Conservation (phyloP, 2,329 filamentous ascomycete species). For the Neophaeococcomyces aloes region DNA sequence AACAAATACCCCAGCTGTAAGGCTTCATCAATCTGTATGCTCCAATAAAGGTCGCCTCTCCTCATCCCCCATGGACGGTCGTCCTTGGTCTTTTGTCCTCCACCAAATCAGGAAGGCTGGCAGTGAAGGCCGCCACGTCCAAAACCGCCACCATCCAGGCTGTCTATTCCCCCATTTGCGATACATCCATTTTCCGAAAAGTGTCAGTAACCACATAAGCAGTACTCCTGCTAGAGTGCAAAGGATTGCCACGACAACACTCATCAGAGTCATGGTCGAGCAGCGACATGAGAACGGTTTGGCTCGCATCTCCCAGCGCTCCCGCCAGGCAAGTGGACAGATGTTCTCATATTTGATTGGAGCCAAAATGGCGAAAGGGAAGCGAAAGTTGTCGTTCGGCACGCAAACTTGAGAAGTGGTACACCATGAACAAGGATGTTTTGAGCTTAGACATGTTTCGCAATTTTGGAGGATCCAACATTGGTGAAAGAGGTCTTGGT, state of each 20-base stretch:
- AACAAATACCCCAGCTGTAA: too few relatives aligned
- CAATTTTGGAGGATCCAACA: slow-evolving; percentile 16
- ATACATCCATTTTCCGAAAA: slow-evolving; percentile 43
- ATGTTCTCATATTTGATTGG: slow-evolving; percentile 28
- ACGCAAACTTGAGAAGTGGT: slow-evolving; percentile 31
- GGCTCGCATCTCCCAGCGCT: slow-evolving; percentile 34
- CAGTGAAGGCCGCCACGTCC: slow-evolving; percentile 18
- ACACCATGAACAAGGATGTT: slow-evolving; percentile 20
- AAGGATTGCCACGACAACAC: slow-evolving; percentile 25
- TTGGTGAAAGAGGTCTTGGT: slow-evolving; percentile 18
- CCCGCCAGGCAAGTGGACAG: slow-evolving; percentile 31
- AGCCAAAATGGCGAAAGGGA: slow-evolving; percentile 29
- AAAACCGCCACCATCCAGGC: slow-evolving; percentile 21
- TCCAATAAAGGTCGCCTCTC: too few relatives aligned
- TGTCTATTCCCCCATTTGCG: slow-evolving; percentile 14
- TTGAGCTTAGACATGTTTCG: slow-evolving; percentile 6
- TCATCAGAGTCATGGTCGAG: slow-evolving; percentile 32
- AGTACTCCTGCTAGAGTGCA: slow-evolving; percentile 45
- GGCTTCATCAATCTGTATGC: too few relatives aligned
- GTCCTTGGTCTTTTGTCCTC: too few relatives aligned
- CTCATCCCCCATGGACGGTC: too few relatives aligned
- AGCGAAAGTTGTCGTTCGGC: slow-evolving; percentile 24
- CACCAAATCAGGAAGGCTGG: too few relatives aligned
- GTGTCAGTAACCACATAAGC: slow-evolving; percentile 67
- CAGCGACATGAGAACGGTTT: slow-evolving; percentile 31